A percentile compares a stretch with the other conserved stretches of the same genome.
These are phyloP conservation scores for grape (Vitis vinifera) DNA, from an alignment of 164 flowering plant species.

Conservation along the genomic window ASM3070453v1 NC_081814.1:6016001-6016500, in stretches of 20 bases:
- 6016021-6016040: not conserved
- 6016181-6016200: not conserved
- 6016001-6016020: not conserved
- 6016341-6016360: too few relatives aligned
- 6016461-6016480: slow-evolving; percentile 89
- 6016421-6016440: not conserved
- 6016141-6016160: not conserved
- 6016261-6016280: too few relatives aligned
- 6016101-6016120: slow-evolving; percentile 94
- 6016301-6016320: not conserved
- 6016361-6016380: too few relatives aligned
- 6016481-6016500: slow-evolving; percentile 93
- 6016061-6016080: slow-evolving; percentile 97
- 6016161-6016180: not conserved
- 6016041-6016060: slow-evolving; percentile 21
- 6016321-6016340: not conserved
- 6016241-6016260: too few relatives aligned
- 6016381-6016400: too few relatives aligned
- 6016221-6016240: too few relatives aligned
- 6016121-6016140: slow-evolving; percentile 97
- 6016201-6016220: not conserved
- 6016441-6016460: slow-evolving; percentile 6
- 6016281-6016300: too few relatives aligned
- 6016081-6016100: slow-evolving; percentile 99
- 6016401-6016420: not conserved